A percentile compares a stretch with the other conserved stretches of the same genome.
Evolutionary conservation across 2,329 filamentous ascomycete species (phyloP).

Genomic region (Sporothrix schenckii): DNA sequence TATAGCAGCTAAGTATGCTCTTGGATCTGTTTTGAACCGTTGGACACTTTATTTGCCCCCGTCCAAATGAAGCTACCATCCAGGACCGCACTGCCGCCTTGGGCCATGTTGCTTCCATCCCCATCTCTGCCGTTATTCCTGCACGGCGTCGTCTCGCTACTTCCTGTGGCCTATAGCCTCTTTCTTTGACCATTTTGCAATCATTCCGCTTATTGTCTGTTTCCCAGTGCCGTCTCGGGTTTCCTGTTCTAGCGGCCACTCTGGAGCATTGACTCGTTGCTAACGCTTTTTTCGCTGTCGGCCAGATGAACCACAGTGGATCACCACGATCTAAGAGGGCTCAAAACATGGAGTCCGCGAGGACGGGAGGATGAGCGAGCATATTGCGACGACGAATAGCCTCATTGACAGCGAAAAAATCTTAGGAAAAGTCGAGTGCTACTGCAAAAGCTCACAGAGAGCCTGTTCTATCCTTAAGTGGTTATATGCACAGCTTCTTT

Average conservation of each 20-base stretch:
- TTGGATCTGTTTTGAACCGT: not conserved
- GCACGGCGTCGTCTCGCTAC: not conserved
- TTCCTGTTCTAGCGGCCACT: not conserved
- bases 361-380: conserved; percentile 1
- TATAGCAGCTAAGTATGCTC: conserved; percentile 8
- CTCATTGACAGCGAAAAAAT: conserved; percentile 10
- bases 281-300: not conserved
- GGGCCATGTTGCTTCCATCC: conserved; percentile 13
- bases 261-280: not conserved
- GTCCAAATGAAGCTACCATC: conserved; percentile 22
- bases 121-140: conserved; percentile 17
- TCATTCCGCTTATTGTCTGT: not conserved
- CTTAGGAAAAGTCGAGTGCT: not conserved
- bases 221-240: conserved; percentile 25
- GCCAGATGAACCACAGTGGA: not conserved
- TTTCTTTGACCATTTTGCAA: not conserved
- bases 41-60: not conserved
- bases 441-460: not conserved
- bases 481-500: too few relatives aligned
- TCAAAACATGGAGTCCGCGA: conserved; percentile 16
- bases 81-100: not conserved
- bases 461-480: not conserved
- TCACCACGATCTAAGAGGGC: conserved; percentile 1
- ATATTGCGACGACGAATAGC: conserved; percentile 20
- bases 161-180: not conserved